Base-by-base conservation (phyloP, 768 basidiomycete genomes). In the Suillus decipiens region DNA sequence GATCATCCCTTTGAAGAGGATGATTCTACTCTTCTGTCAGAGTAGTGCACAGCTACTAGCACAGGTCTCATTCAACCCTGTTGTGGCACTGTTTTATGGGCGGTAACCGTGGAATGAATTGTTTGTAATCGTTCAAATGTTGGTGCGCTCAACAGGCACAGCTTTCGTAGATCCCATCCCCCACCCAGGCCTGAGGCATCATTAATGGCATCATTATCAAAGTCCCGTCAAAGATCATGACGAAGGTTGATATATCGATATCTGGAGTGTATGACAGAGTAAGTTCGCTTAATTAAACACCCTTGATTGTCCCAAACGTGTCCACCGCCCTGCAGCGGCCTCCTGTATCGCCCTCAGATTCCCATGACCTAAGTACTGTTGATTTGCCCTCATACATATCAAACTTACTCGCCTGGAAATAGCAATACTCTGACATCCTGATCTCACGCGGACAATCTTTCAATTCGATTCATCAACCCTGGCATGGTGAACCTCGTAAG, bases 161-260 rank as follows among this genome's bases (percentile, higher is more conserved):
- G 56, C 56, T 28, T 57, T 41, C 11, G 56, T 28, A 57, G 39
- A 57, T 57, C 56, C 8, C 15, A 5, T 15, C 53, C 53, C 37
- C 39, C 17, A 37, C 8, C 3, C 24, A 57, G 24, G 24, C 28
- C 28, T 28, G 2, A 28, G 28, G 28, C 22, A 24, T 56, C 54
- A 55, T 55, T 36, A 55, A 54, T 34, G 51, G 2, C n/a, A 55
- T 55, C n/a, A 55, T 50, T 50, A 50, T 28, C 28, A 50, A 50
- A 50, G 17, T 1, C 10, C 50, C 24, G 12, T 50, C 50, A 51
- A 53, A 51, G 9, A 33, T 53, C 5, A 33, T 53, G 51, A 51
- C 19, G 31, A 5, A 9, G 50, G 31, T 9, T 33, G 24, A 28
- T 4, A 15, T 4, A 12, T 2, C 17, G 43, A 45, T 12, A 22